A percentile compares a stretch with the other conserved stretches of the same genome.
Evolutionary conservation across 2,329 filamentous ascomycete genomes (phyloP).

Genomic region (Cytospora piceae): DNA sequence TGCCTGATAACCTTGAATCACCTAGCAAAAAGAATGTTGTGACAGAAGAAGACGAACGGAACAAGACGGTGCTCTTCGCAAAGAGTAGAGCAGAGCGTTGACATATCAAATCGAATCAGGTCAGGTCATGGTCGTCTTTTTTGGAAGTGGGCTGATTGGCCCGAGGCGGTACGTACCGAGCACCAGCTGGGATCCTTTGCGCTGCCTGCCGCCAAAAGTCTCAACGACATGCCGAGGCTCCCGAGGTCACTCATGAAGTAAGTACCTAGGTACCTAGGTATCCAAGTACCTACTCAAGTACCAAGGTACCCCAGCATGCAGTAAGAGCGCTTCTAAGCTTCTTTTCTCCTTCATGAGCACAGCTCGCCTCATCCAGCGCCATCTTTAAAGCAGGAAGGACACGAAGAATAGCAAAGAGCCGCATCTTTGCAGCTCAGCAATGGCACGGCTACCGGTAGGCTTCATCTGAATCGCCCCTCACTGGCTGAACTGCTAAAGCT

Average conservation of each 20-base stretch:
- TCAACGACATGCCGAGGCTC: neutral
- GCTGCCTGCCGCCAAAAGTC: neutral
- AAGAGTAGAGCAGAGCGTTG: neutral
- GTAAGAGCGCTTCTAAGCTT: neutral
- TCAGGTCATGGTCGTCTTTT: slow-evolving; percentile 29
- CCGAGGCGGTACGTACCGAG: neutral
- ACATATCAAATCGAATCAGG: neutral
- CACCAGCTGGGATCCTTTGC: neutral
- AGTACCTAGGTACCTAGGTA: no score
- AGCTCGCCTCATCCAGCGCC: neutral
- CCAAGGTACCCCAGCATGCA: no score
- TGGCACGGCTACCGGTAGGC: neutral
- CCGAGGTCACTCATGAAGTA: neutral
- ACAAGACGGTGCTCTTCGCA: neutral
- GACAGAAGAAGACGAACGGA: neutral
- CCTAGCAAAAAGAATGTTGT: neutral
- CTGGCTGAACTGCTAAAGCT: neutral
- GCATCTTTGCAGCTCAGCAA: neutral
- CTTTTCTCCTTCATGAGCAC: neutral
- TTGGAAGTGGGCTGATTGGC: slow-evolving; percentile 27
- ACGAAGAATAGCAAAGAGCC: neutral
- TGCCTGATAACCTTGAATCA: neutral
- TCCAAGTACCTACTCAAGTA: no score
- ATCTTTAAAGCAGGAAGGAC: neutral
- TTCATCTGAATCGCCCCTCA: neutral